Evolutionary conservation across 257 asterid species (phyloP), one percentile per base, ranked within the genome.

Genomic region (Solanum commersonii): DNA sequence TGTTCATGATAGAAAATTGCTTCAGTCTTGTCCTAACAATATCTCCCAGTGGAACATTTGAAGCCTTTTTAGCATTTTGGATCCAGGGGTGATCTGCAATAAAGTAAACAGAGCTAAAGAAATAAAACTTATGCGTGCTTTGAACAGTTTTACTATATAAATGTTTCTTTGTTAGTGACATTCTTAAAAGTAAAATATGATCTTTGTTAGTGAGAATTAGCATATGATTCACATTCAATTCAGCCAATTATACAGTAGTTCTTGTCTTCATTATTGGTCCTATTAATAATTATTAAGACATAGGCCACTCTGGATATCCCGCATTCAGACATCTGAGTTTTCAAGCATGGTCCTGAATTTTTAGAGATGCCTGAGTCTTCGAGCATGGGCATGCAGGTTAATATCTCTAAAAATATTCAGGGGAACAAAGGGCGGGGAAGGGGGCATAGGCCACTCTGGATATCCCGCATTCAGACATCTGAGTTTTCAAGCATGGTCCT

Each of bases 11-110:
- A 5, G 99, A 96, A 87, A 96, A 96, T 86, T 96, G 99, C 92
- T 93, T 96, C 83, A 96, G 94, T 87, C 99, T 91, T 90, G 97
- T 89, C 93, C 96, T 90, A 78, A 96, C 99, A 84, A 96, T 92
- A 92, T 96, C 99, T 83, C 99, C 98, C 92, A 96, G 88, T 4
- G 98, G 97, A 85, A 94, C 98, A 92, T 96, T 96, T 84, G 99
- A 87, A 88, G 98, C 99, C 90, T 94, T 96, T 83, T 96, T 94
- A 0, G 95, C 92, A 93, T 96, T 93, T 89, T 95, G 99, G 84
- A 96, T 90, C 99, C 99, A 96, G 38, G 97, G 97, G 87, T 96
- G 99, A 84, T 96, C 99, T 96, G 90, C 60, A 74, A 88, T 74
- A 88, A 88, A 91, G 88, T 31, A 89, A 9, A 84, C 77, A 87